These are phyloP conservation scores for Lasiosphaeris hirsuta DNA, from an alignment of 495 filamentous ascomycete species.

Conservation along the genomic window DNA sequence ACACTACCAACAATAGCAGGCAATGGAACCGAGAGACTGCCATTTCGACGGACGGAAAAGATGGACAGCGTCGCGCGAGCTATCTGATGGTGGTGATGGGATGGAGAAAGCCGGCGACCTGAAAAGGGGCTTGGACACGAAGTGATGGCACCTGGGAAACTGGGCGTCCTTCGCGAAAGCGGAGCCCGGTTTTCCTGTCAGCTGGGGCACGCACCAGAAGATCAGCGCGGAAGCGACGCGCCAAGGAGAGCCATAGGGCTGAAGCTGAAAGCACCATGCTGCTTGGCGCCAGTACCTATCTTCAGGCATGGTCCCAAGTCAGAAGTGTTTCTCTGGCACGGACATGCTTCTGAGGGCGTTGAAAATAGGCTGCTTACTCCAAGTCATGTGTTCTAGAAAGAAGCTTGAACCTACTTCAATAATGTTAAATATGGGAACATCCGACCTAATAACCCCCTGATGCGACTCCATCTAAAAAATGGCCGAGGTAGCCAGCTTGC, in stretches of 20 bases:
- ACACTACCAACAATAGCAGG: constrained; percentile 11
- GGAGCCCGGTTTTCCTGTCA: background rate
- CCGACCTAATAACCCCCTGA: too few relatives aligned
- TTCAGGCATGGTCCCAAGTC: background rate
- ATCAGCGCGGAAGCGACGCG: constrained; percentile 6
- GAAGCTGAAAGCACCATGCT: background rate
- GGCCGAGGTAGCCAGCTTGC: too few relatives aligned
- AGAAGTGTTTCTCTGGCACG: too few relatives aligned
- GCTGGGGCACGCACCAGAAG: background rate
- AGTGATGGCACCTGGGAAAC: background rate
- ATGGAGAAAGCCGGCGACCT: background rate
- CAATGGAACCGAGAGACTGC: constrained; percentile 6
- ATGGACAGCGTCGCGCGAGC: background rate
- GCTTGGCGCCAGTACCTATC: background rate
- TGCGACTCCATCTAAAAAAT: too few relatives aligned
- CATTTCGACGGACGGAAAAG: constrained; percentile 10
- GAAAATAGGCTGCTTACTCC: too few relatives aligned
- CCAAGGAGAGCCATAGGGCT: constrained; percentile 11
- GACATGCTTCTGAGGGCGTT: too few relatives aligned
- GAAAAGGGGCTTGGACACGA: background rate
- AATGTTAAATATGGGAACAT: too few relatives aligned
- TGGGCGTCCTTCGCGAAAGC: background rate
- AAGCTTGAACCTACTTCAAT: too few relatives aligned
- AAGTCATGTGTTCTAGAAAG: too few relatives aligned
- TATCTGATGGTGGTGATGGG: background rate